phyloP scores from a whole-genome alignment of 768 basidiomycete species.

The Russula dissimulans region DNA sequence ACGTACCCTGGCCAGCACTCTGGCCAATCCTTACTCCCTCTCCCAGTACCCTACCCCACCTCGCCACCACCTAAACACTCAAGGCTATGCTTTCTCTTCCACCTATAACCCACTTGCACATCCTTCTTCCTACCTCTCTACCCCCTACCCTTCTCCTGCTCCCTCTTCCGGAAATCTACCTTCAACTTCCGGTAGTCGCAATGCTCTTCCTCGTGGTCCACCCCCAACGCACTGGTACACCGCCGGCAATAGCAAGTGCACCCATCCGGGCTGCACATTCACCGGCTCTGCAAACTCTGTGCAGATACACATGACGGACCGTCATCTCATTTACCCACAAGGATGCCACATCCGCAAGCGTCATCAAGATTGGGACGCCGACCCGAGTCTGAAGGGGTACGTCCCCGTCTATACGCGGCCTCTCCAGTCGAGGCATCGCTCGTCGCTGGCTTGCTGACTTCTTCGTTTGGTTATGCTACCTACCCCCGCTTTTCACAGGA shows the following conservation, averaged over 20 bases:
- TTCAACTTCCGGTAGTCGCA: not conserved
- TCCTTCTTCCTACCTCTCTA: not conserved
- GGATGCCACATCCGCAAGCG: slow-evolving; percentile 54
- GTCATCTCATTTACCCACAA: slow-evolving; percentile 75
- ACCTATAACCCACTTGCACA: slow-evolving; percentile 22
- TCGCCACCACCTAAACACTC: slow-evolving; percentile 22
- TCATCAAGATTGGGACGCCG: slow-evolving; percentile 67
- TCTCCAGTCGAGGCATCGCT: too few species aligned
- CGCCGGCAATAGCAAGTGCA: slow-evolving; percentile 50
- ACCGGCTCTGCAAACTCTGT: slow-evolving; percentile 60
- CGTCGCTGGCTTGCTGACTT: not conserved
- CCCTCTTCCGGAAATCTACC: slow-evolving; percentile 5
- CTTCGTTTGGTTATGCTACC: not conserved
- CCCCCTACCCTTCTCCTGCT: not conserved
- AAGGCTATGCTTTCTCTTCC: slow-evolving; percentile 29
- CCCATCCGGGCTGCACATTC: slow-evolving; percentile 56
- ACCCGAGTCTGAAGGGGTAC: slow-evolving; percentile 73
- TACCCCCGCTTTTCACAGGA: slow-evolving; percentile 33
- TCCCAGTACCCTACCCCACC: slow-evolving; percentile 22
- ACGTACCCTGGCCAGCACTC: slow-evolving; percentile 21
- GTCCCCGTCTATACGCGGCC: slow-evolving; percentile 12
- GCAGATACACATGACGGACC: slow-evolving; percentile 80
- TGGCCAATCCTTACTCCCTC: slow-evolving; percentile 25
- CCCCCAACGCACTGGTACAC: slow-evolving; percentile 43
- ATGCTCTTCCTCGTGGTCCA: not conserved